Base-by-base conservation (phyloP, 768 basidiomycete species). In the Russula olivacea region DNA sequence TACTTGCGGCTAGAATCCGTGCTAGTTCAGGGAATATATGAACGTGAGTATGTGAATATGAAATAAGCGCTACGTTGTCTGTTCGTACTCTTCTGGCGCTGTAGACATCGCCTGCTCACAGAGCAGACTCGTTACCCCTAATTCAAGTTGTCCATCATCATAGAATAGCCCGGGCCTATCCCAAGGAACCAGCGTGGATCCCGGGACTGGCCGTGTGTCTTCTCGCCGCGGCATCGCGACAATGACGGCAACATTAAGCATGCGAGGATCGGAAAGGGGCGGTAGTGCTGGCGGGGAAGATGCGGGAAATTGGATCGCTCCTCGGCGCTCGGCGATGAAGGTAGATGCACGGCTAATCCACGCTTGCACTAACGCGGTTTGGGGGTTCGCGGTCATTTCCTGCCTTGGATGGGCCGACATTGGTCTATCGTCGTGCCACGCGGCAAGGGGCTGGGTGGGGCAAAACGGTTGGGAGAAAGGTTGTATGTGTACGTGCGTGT, bases 241-340 rank as follows among this genome's bases (percentile, higher is more conserved):
- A 14, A 68, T 52, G 36, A 66, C 41, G 25, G 59, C 65, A 6
- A 68, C 59, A 10, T 63, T 55, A n/a, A 64, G 58, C 21, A 19
- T 40, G 19, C 40, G 50, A n/a, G 5, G 38, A 30, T 65, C 54
- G 36, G 55, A 8, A 30, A 17, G 17, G 43, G 36, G 14, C 1
- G 50, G 54, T 7, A 8, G 40, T 25, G 23, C 15, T 19, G 54
- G 50, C 14, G 61, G 21, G 41, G 34, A 5, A 38, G 50, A n/a
- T 21, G 45, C 40, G 41, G 54, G 25, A 2, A 52, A 47, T 17
- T 52, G 32, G 19, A 11, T 7, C 4, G n/a, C 12, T 15, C 11
- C 19, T 28, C 49, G 19, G 49, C n/a, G 28, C 15, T 36, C 8
- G 21, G 28, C n/a, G 4, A 43, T 4, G 8, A 53, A 17, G 15